Conservation (phyloP, 495 filamentous ascomycete species). For the Annulohypoxylon maeteangense region DNA sequence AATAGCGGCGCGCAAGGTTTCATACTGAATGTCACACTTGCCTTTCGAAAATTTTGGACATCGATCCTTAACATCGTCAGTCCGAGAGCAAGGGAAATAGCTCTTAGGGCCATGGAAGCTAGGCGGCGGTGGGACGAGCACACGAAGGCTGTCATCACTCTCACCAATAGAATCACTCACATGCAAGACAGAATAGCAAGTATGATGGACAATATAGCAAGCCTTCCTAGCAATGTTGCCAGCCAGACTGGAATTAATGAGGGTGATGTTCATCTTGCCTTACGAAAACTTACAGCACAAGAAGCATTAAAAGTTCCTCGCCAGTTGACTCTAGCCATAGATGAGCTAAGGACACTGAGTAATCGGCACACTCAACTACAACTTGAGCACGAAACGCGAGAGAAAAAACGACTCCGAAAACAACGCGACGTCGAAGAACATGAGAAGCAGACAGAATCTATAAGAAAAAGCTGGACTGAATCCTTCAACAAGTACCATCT, state of each 20-base stretch:
- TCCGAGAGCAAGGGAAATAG: neutral
- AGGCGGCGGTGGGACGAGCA: conserved; percentile 9
- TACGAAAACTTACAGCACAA: neutral
- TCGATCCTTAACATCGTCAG: conserved; percentile 13
- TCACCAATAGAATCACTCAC: neutral
- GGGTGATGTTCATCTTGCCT: neutral
- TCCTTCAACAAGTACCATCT: neutral
- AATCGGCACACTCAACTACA: neutral
- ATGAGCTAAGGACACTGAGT: conserved; percentile 2
- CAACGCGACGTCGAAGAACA: conserved; percentile 3
- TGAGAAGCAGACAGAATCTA: conserved; percentile 4
- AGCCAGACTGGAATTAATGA: neutral
- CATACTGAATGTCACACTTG: neutral
- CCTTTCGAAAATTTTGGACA: neutral
- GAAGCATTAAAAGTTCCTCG: conserved; percentile 7
- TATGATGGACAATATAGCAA: neutral
- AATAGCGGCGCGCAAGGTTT: neutral
- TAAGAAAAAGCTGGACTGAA: conserved; percentile 2
- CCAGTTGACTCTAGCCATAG: conserved; percentile 8
- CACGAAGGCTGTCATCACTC: neutral
- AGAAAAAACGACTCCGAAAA: conserved; percentile 7
- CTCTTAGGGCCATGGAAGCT: neutral
- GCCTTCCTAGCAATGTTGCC: conserved; percentile 2
- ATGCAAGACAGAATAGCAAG: neutral
- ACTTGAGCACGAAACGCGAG: conserved; percentile 2